phyloP scores from a whole-genome alignment of 805 yeast species.

The Pichia ethanolica region DNA sequence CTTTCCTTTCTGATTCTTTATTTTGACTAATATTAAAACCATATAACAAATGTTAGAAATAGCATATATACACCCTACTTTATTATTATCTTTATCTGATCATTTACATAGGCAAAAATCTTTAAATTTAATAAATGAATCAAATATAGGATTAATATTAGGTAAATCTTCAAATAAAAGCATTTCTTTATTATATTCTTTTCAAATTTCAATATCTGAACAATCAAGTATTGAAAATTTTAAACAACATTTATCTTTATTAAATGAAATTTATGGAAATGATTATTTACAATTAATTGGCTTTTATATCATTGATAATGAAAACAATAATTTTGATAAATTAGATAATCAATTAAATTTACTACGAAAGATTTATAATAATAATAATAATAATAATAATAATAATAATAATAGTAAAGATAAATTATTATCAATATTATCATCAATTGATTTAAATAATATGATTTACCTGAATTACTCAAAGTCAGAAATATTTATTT shows the following conservation, averaged over 20 bases:
- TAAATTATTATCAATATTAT: too few relatives aligned
- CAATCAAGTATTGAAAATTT: neutral
- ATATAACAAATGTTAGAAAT: neutral
- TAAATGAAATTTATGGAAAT: conserved; percentile 18
- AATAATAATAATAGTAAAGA: neutral
- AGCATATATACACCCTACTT: conserved; percentile 2
- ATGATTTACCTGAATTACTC: too few relatives aligned
- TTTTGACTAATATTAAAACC: too few relatives aligned
- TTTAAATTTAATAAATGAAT: neutral
- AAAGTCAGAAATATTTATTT: neutral
- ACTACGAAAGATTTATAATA: neutral
- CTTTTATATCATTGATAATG: conserved; percentile 11
- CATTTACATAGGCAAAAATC: conserved; percentile 1
- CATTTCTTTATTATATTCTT: conserved; percentile 6
- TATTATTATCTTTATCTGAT: conserved; percentile 10
- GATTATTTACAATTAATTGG: conserved; percentile 20
- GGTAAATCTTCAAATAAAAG: conserved; percentile 3
- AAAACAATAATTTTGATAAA: neutral
- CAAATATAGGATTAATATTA: conserved; percentile 7
- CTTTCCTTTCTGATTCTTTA: too few relatives aligned
- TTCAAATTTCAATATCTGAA: conserved; percentile 3
- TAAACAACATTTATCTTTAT: conserved; percentile 9
- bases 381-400: neutral
- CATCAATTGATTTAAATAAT: too few relatives aligned
- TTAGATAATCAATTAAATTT: neutral